Conservation (phyloP, 352 stramenopile species). For the Pythium rishiriense region DNA sequence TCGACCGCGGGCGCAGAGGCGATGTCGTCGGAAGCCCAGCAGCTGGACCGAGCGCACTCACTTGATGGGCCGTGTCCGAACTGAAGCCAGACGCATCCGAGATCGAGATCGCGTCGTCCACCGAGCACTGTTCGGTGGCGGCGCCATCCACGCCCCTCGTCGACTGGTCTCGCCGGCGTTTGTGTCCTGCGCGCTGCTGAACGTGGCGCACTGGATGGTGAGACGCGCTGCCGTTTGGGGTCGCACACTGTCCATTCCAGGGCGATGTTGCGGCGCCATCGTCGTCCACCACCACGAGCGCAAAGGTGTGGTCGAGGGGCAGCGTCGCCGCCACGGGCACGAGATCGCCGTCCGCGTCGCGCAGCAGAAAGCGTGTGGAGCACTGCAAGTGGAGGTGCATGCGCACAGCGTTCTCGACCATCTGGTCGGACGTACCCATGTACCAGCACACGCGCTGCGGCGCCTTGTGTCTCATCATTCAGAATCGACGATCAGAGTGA, state of each 20-base stretch:
- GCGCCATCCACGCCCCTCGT: neutral
- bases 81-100: neutral
- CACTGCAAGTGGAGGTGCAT: constrained; percentile 35
- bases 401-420: constrained; percentile 45
- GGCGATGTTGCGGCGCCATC: neutral
- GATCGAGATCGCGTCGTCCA: neutral
- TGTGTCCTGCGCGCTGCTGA: constrained; percentile 1
- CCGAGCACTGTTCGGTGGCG: too few species aligned
- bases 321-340: constrained; percentile 40
- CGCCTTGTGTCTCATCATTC: too few species aligned
- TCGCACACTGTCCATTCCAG: neutral
- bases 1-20: constrained; percentile 16
- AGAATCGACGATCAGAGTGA: too few species aligned
- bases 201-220: too few species aligned
- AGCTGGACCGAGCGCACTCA: too few species aligned
- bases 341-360: constrained; percentile 47
- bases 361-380: constrained; percentile 36
- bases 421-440: constrained; percentile 47
- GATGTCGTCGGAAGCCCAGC: neutral
- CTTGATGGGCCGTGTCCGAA: too few species aligned
- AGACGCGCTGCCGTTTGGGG: too few species aligned
- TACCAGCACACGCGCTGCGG: constrained; percentile 55
- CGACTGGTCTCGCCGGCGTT: neutral
- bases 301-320: constrained; percentile 36
- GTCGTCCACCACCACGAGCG: constrained; percentile 27